These are phyloP conservation scores for Chalciporus sp. DNA, from an alignment of 1,284 basidiomycete species.

Conservation along the genomic window DNA sequence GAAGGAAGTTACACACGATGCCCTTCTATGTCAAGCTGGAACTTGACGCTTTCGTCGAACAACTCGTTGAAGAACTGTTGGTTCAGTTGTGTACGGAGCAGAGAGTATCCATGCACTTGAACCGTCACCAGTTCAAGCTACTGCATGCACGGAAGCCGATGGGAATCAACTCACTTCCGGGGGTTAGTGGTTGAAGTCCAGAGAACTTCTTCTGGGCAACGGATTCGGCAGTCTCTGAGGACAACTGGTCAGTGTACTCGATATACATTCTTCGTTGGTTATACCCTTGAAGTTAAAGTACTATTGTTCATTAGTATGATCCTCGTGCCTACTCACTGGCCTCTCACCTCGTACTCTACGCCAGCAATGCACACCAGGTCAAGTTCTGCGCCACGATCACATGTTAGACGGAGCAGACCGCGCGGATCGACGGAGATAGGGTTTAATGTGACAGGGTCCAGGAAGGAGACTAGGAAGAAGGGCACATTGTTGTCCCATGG, in stretches of 20 bases:
- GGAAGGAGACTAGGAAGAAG: slow-evolving; percentile 91
- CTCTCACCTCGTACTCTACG: slow-evolving; percentile 85
- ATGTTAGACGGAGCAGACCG: slow-evolving; percentile 69
- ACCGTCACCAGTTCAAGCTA: slow-evolving; percentile 2
- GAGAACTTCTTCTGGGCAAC: slow-evolving; percentile 79
- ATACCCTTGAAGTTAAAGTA: slow-evolving; percentile 94
- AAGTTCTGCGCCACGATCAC: slow-evolving; percentile 48
- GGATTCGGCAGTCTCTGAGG: slow-evolving; percentile 75
- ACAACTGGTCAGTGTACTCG: slow-evolving; percentile 2
- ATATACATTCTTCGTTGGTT: neutral
- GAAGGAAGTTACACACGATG: slow-evolving; percentile 66
- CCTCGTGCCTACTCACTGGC: neutral
- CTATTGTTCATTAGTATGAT: slow-evolving; percentile 42
- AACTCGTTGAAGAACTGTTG: slow-evolving; percentile 89
- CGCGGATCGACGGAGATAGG: slow-evolving; percentile 86
- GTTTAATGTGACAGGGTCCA: slow-evolving; percentile 79
- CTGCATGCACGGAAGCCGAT: neutral
- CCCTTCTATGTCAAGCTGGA: slow-evolving; percentile 86
- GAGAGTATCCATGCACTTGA: slow-evolving; percentile 90
- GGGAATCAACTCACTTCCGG: slow-evolving; percentile 74
- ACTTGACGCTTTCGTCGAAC: slow-evolving; percentile 75
- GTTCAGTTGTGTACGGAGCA: slow-evolving; percentile 88
- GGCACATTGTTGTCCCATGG: slow-evolving; percentile 93
- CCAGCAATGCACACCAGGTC: slow-evolving; percentile 76
- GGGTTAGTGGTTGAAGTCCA: slow-evolving; percentile 78